phyloP scores from a whole-genome alignment of 176 grass and related monocot species.

The Triticum urartu region DNA sequence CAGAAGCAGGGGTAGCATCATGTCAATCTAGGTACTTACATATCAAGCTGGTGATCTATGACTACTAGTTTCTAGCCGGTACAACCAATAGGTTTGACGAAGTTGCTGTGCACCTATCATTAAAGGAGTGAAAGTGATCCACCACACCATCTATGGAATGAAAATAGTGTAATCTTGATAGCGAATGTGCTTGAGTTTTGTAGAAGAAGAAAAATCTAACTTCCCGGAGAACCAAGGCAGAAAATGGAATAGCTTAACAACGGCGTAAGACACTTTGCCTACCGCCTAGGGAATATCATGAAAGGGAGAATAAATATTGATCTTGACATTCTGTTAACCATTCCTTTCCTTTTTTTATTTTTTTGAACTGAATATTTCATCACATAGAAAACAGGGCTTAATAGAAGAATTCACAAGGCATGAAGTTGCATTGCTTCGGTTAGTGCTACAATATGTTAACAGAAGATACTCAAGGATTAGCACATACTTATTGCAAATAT shows the following conservation, averaged over 20 bases:
- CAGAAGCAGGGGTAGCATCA: constrained; percentile 19
- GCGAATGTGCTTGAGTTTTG: not conserved
- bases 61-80: not conserved
- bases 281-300: constrained; percentile 23
- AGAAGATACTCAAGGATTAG: not conserved
- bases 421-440: not conserved
- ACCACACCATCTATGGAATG: not conserved
- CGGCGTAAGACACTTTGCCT: constrained; percentile 6
- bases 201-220: constrained; percentile 17
- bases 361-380: not conserved
- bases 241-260: not conserved
- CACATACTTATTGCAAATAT: not conserved
- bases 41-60: not conserved
- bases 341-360: not conserved
- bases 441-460: not conserved
- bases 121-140: not conserved
- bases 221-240: constrained; percentile 31
- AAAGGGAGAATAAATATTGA: constrained; percentile 23
- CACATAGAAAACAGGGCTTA: constrained; percentile 14
- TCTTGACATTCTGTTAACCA: constrained; percentile 17
- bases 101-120: not conserved
- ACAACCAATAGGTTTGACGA: not conserved
- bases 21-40: not conserved
- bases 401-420: constrained; percentile 11
- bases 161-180: not conserved